A percentile compares a stretch with the other conserved stretches of the same genome.
These are phyloP conservation scores for Psilocybe sp. DNA, from an alignment of 768 basidiomycete genomes.

Conservation along the genomic window DNA sequence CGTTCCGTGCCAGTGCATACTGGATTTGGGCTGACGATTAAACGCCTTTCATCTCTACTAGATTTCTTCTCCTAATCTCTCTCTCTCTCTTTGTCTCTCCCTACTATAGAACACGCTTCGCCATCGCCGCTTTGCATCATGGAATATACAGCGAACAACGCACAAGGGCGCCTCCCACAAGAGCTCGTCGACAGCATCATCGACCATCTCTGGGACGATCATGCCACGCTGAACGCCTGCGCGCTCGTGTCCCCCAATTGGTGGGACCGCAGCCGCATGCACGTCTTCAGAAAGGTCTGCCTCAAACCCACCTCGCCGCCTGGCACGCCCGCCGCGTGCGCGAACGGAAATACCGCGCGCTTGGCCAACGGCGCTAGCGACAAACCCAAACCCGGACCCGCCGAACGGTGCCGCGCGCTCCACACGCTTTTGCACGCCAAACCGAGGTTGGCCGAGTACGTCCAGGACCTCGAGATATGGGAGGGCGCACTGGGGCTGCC, in stretches of 20 bases:
- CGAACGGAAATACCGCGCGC: too few relatives aligned
- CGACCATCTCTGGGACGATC: slow-evolving; percentile 39
- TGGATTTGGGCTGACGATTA: neutral
- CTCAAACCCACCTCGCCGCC: slow-evolving; percentile 30
- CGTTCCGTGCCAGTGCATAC: neutral
- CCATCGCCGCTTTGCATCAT: slow-evolving; percentile 1
- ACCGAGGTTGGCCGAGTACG: slow-evolving; percentile 29
- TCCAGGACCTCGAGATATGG: slow-evolving; percentile 37
- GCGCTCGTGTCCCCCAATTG: slow-evolving; percentile 36
- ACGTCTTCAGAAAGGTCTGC: slow-evolving; percentile 37
- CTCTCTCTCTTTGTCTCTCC: neutral
- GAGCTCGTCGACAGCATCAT: slow-evolving; percentile 47
- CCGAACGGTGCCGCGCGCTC: slow-evolving; percentile 33
- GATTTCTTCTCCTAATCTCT: neutral
- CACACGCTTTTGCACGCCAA: slow-evolving; percentile 27
- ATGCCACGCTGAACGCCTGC: slow-evolving; percentile 26
- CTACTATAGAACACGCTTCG: neutral
- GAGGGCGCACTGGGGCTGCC: slow-evolving; percentile 32
- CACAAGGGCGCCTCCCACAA: slow-evolving; percentile 33
- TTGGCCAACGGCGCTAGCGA: too few relatives aligned
- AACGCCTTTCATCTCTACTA: neutral
- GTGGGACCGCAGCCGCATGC: slow-evolving; percentile 35
- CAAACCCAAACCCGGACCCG: slow-evolving; percentile 8
- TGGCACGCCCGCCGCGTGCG: slow-evolving; percentile 15
- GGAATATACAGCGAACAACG: slow-evolving; percentile 9